These are phyloP conservation scores for Diphasiastrum complanatum DNA, from an alignment of 83 land plant genomes.

Conservation along the genomic window DNA sequence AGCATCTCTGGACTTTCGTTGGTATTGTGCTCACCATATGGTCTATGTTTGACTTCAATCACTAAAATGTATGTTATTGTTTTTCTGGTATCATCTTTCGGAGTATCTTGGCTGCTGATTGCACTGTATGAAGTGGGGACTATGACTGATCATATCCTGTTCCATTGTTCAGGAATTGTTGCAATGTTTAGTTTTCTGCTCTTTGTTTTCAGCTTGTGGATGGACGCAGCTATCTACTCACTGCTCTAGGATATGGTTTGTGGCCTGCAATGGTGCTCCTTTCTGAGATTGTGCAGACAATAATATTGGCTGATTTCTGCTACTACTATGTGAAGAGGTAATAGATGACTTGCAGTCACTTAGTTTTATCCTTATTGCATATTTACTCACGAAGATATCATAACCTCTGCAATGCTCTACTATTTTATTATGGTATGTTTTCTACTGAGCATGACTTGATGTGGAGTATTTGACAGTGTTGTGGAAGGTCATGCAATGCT, in stretches of 20 bases:
- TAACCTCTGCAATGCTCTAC: neutral
- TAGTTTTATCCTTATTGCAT: too few relatives aligned
- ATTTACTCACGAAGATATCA: slow-evolving; percentile 8
- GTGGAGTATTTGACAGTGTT: slow-evolving; percentile 19
- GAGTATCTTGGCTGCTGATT: too few relatives aligned
- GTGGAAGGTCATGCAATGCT: slow-evolving; percentile 54
- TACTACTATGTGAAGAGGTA: slow-evolving; percentile 64
- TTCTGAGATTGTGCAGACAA: slow-evolving; percentile 61
- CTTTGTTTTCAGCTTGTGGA: slow-evolving; percentile 43
- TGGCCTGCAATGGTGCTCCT: slow-evolving; percentile 63
- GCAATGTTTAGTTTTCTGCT: slow-evolving; percentile 15
- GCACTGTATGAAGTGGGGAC: too few relatives aligned
- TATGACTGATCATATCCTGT: neutral
- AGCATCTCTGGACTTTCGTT: too few relatives aligned
- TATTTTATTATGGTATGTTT: slow-evolving; percentile 10
- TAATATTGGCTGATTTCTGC: slow-evolving; percentile 62
- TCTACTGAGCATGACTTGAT: slow-evolving; percentile 4
- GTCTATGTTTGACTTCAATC: too few relatives aligned
- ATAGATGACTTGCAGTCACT: neutral
- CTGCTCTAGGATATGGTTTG: slow-evolving; percentile 48
- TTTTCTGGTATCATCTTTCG: too few relatives aligned
- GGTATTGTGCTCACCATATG: too few relatives aligned
- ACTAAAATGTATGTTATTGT: too few relatives aligned
- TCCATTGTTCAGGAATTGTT: neutral
- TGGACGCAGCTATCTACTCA: slow-evolving; percentile 42